These are phyloP conservation scores for Ophiostoma himal-ulmi DNA, from an alignment of 2,329 filamentous ascomycete genomes.

Conservation along the genomic window DNA sequence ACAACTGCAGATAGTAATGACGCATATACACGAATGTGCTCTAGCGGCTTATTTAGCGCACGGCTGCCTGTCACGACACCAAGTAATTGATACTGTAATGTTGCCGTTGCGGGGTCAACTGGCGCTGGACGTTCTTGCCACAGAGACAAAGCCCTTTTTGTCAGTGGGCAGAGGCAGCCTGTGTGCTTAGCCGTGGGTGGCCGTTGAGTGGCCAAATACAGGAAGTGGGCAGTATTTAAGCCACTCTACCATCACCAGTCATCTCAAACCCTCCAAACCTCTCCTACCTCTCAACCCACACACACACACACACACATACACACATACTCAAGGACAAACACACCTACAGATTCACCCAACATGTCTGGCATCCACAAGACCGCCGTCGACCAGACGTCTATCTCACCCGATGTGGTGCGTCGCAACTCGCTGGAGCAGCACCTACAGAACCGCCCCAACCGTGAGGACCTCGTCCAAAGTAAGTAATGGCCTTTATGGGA, in stretches of 20 bases:
- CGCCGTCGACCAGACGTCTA: conserved; percentile 48
- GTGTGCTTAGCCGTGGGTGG: neutral
- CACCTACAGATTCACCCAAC: neutral
- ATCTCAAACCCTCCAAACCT: neutral
- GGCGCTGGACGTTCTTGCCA: conserved; percentile 16
- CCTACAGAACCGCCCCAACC: conserved; percentile 65
- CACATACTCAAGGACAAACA: neutral
- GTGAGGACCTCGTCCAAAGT: conserved; percentile 76
- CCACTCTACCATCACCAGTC: neutral
- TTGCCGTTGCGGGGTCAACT: conserved; percentile 24
- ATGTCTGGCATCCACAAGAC: conserved; percentile 35
- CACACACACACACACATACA: neutral
- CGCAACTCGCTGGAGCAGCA: conserved; percentile 69
- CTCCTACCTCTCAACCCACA: neutral
- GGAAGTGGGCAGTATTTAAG: neutral
- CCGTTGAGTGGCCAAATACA: conserved; percentile 13
- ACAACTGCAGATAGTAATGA: neutral
- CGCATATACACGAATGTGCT: neutral
- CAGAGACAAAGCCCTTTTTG: conserved; percentile 13
- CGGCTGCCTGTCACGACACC: neutral
- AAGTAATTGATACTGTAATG: neutral
- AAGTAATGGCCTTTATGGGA: conserved; percentile 32
- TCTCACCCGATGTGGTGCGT: conserved; percentile 48
- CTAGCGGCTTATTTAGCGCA: neutral
- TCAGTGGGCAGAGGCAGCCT: neutral